Conservation (phyloP, 192 early-diverging fungal genomes). For the Powellomyces hirtus region DNA sequence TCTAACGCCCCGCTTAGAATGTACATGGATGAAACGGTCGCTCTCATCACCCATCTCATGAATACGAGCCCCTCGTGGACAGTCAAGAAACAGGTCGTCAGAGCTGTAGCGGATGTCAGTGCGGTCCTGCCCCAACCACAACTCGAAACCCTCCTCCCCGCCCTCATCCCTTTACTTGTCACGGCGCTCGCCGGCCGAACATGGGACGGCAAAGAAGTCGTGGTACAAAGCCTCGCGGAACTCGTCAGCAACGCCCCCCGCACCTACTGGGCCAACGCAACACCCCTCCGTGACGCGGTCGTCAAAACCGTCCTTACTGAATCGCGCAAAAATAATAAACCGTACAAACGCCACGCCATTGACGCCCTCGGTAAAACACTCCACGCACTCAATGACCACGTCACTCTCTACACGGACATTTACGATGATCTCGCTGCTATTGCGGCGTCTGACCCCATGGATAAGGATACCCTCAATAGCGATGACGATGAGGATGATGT, state of each 20-base stretch:
- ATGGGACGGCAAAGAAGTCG: conserved; percentile 80
- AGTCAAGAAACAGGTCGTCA: conserved; percentile 73
- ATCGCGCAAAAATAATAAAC: conserved; percentile 69
- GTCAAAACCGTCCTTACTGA: conserved; percentile 38
- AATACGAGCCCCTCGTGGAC: conserved; percentile 65
- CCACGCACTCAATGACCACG: conserved; percentile 44
- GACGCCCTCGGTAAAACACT: conserved; percentile 60
- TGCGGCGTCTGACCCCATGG: conserved; percentile 1
- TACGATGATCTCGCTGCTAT: conserved; percentile 52
- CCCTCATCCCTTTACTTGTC: conserved; percentile 59
- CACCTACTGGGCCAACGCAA: conserved; percentile 41
- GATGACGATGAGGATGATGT: conserved; percentile 60
- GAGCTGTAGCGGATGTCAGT: conserved; percentile 61
- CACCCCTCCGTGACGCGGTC: conserved; percentile 41
- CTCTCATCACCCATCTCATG: conserved; percentile 51
- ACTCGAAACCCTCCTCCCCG: conserved; percentile 43
- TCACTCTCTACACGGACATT: conserved; percentile 59
- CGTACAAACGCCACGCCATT: conserved; percentile 67
- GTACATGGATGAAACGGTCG: conserved; percentile 64
- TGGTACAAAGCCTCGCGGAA: conserved; percentile 62
- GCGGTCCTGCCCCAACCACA: conserved; percentile 44
- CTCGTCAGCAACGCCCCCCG: conserved; percentile 55
- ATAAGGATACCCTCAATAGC: conserved; percentile 28
- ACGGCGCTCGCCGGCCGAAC: conserved; percentile 65
- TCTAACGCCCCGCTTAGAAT: conserved; percentile 60